These are phyloP conservation scores for Danielia reshetovae DNA, from an alignment of 805 yeast genomes.

Conservation along the genomic window DNA sequence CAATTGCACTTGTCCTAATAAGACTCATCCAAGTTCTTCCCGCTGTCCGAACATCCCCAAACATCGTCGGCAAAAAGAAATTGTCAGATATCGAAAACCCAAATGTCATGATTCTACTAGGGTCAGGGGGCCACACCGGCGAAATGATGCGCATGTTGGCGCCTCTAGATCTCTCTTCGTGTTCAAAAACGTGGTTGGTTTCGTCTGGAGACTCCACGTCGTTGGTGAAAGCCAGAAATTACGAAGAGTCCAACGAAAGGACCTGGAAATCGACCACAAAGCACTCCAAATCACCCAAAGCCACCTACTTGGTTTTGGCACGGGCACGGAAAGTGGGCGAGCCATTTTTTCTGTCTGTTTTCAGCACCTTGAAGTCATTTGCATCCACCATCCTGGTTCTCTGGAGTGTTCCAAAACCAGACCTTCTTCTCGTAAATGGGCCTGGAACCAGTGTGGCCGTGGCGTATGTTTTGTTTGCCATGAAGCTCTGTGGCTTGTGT, in stretches of 20 bases:
- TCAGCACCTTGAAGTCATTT: constrained; percentile 41
- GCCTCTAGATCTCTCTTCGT: constrained; percentile 27
- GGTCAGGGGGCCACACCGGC: constrained; percentile 97
- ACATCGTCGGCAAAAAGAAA: neutral
- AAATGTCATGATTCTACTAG: constrained; percentile 59
- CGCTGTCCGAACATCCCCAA: constrained; percentile 3
- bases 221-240: constrained; percentile 31
- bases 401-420: constrained; percentile 29
- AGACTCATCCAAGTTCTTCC: constrained; percentile 11
- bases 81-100: neutral
- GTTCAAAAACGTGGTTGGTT: constrained; percentile 37
- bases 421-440: constrained; percentile 61
- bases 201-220: constrained; percentile 54
- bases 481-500: constrained; percentile 46
- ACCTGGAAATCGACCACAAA: too few relatives aligned
- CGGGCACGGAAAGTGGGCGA: constrained; percentile 66
- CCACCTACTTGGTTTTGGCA: constrained; percentile 33
- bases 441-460: constrained; percentile 80
- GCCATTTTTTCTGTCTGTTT: constrained; percentile 41
- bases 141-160: constrained; percentile 77
- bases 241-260: constrained; percentile 33
- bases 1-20: constrained; percentile 2
- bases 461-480: constrained; percentile 50
- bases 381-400: constrained; percentile 25
- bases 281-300: constrained; percentile 3